These are phyloP conservation scores for Fusarium sp. DNA, from an alignment of 2,329 filamentous ascomycete genomes.

Conservation along the genomic window DNA sequence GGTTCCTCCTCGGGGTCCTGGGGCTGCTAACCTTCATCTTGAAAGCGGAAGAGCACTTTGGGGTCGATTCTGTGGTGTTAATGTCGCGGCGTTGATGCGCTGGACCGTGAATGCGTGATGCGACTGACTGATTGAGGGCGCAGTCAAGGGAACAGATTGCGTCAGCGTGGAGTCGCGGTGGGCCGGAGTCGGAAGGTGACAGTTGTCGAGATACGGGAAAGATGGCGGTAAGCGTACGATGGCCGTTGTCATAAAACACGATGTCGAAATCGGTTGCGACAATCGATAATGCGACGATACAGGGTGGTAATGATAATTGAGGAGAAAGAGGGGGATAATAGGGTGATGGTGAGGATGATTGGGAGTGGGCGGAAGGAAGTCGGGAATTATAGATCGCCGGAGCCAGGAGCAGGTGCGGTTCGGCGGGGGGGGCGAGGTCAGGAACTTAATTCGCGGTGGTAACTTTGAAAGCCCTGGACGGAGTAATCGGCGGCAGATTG, in stretches of 20 bases:
- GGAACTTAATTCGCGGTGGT: conserved; percentile 4
- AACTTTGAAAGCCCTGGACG: neutral
- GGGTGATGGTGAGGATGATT: neutral
- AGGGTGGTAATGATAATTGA: conserved; percentile 9
- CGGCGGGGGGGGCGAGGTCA: conserved; percentile 22
- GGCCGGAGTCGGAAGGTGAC: conserved; percentile 31
- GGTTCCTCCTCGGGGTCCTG: neutral
- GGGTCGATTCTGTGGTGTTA: neutral
- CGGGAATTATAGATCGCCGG: conserved; percentile 34
- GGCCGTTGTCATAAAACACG: neutral
- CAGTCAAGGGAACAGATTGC: conserved; percentile 39
- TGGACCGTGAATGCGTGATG: conserved; percentile 19
- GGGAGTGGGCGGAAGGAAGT: conserved; percentile 19
- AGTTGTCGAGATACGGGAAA: conserved; percentile 31
- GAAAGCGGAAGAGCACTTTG: conserved; percentile 8
- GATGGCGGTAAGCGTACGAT: conserved; percentile 8
- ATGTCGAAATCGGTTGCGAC: conserved; percentile 14
- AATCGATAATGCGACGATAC: conserved; percentile 13
- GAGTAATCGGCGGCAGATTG: neutral
- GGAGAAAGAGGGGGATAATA: conserved; percentile 11
- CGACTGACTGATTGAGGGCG: conserved; percentile 22
- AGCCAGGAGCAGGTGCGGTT: conserved; percentile 32
- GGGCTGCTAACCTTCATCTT: conserved; percentile 52
- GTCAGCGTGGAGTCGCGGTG: conserved; percentile 44
- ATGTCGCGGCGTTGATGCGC: conserved; percentile 9